Base-by-base conservation (phyloP, 2,329 filamentous ascomycete species). In the Tolypocladium pustulatum region DNA sequence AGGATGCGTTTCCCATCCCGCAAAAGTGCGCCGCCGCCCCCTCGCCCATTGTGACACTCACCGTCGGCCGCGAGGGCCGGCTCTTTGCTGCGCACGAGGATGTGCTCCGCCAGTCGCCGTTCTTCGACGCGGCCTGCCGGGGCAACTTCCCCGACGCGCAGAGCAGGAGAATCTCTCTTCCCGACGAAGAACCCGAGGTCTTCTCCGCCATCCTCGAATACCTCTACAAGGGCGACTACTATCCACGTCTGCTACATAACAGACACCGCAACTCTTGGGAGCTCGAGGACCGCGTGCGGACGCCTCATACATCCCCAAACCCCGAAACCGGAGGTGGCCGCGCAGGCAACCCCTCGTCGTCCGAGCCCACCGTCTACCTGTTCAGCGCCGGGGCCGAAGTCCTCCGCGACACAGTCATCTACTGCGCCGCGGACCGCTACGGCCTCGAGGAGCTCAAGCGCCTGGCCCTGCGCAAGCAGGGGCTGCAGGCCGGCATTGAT, bases 181-280 rank as follows among this genome's bases (percentile, higher is more conserved):
- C 79, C 64, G 79, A 84, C 69, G 88, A 89, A 81, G 90, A 96
- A 79, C 91, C 92, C 66, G 91, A 96, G 80, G 84, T 95, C 73
- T 90, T 97, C 76, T 95, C 91, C 72, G 92, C 89, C 69, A 81
- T 97, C 69, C 90, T 97, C 78, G 92, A 97, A 79, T 97, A 92
- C 74, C 85, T 97, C 65, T 97, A 97, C 87, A 96, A 95, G 80
- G 91, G 90, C 65, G 91, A 96, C 81, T 96, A 96, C 78, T 94
- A 89, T 75, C 92, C 92, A 59, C 89, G 91, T 74, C 81, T 97
- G 77, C 71, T 96, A 66, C 90, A 91, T 75, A 89, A 90, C 83
- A 91, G 89, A 81, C 86, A 87, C 74, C 88, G 85, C 71, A 87
- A 90, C 79, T 88, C 87, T 78, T 96, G 90, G 89, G 86, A 90